These are phyloP conservation scores for Ochetophila trinervis DNA, from an alignment of 306 rosid genomes.

Conservation along the genomic window DNA sequence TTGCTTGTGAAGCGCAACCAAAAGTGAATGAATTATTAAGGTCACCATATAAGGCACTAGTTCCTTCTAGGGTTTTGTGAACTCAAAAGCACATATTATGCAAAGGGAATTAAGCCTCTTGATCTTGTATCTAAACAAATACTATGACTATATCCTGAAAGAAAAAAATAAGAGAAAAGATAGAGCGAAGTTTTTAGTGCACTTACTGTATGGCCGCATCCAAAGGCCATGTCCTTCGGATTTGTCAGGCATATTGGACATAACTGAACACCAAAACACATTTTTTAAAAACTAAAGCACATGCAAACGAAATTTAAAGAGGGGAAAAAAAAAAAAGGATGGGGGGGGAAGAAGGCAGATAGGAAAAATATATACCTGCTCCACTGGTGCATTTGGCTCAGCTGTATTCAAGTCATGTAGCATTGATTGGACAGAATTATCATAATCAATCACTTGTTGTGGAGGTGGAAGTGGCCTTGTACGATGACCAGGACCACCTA, in stretches of 20 bases:
- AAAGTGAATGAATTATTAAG: too few species aligned
- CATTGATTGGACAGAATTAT: constrained; percentile 41
- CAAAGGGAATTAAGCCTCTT: too few species aligned
- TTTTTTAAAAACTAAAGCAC: constrained; percentile 24
- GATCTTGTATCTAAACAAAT: too few species aligned
- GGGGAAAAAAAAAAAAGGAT: too few species aligned
- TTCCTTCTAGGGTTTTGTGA: too few species aligned
- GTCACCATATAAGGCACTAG: too few species aligned
- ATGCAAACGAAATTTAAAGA: constrained; percentile 16
- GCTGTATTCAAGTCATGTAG: constrained; percentile 33
- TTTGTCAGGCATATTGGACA: constrained; percentile 89
- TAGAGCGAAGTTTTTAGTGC: not conserved
- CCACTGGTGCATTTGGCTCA: constrained; percentile 43
- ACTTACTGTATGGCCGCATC: constrained; percentile 93
- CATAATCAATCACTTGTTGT: constrained; percentile 59
- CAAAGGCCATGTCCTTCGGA: constrained; percentile 97
- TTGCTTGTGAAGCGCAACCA: too few species aligned
- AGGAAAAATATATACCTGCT: constrained; percentile 44
- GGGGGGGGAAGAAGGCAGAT: constrained; percentile 3
- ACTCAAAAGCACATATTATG: too few species aligned
- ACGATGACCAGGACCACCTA: constrained; percentile 31
- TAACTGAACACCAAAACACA: constrained; percentile 44
- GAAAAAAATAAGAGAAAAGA: not conserved
- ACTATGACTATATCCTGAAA: too few species aligned
- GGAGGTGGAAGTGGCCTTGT: constrained; percentile 82